phyloP scores from a whole-genome alignment of 768 basidiomycete species.

The Holtermanniella nyarrowii region DNA sequence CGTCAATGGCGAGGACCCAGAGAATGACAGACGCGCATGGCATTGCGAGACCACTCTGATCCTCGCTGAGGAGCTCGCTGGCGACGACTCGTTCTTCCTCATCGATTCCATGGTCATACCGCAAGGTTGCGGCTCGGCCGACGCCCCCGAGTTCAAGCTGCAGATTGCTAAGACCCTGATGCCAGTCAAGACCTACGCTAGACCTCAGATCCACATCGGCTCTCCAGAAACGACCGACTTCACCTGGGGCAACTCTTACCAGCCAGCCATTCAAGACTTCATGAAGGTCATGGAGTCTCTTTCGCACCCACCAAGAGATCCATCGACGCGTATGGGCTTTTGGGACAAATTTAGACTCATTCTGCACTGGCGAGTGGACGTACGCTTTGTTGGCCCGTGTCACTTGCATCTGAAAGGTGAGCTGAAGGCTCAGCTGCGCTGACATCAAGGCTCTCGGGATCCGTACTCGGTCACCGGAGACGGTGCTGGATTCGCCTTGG shows the following conservation, averaged over 20 bases:
- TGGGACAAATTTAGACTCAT: constrained; percentile 79
- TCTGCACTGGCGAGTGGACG: constrained; percentile 68
- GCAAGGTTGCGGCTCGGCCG: constrained; percentile 48
- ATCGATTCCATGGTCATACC: constrained; percentile 57
- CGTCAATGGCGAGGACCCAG: constrained; percentile 2
- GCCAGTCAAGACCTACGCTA: constrained; percentile 87
- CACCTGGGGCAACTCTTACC: constrained; percentile 81
- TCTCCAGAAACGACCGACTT: constrained; percentile 59
- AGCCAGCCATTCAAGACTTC: constrained; percentile 74
- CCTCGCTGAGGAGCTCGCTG: constrained; percentile 76
- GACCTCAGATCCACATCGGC: constrained; percentile 58
- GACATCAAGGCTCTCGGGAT: constrained; percentile 61
- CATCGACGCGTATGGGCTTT: constrained; percentile 74
- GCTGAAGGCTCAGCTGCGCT: constrained; percentile 4
- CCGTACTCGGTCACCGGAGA: constrained; percentile 59
- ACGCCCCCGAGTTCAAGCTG: constrained; percentile 51
- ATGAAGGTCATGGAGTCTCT: constrained; percentile 73
- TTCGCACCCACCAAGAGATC: constrained; percentile 64
- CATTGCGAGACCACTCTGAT: constrained; percentile 63
- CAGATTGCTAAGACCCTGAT: constrained; percentile 80
- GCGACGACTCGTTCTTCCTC: constrained; percentile 58
- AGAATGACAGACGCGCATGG: constrained; percentile 44
- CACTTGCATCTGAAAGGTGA: constrained; percentile 78
- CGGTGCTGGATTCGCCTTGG: constrained; percentile 79
- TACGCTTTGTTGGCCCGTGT: constrained; percentile 56